Evolutionary conservation across 495 filamentous ascomycete genomes (phyloP).

Genomic region (Aspergillus bridgeri): DNA sequence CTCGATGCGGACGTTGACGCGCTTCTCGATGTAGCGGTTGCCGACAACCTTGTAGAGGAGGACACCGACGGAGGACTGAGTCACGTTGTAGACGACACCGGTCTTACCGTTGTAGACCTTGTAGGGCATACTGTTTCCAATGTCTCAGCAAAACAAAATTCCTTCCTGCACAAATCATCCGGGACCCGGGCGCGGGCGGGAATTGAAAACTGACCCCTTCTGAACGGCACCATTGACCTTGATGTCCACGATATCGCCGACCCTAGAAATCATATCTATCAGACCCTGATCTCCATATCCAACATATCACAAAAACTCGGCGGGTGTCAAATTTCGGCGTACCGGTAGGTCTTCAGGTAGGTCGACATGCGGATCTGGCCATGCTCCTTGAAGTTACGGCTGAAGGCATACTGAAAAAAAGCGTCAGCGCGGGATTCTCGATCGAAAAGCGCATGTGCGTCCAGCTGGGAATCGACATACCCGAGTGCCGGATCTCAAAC

Average conservation of each 20-base stretch:
- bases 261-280: constrained; percentile 53
- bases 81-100: constrained; percentile 96
- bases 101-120: constrained; percentile 99
- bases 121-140: constrained; percentile 79
- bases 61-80: constrained; percentile 90
- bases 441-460: constrained; percentile 9
- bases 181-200: constrained; percentile 14
- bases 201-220: constrained; percentile 76
- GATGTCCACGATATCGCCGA: constrained; percentile 96
- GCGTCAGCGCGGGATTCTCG: constrained; percentile 29
- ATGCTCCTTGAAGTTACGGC: constrained; percentile 86
- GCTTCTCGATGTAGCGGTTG: constrained; percentile 99
- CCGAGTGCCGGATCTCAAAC: constrained; percentile 92
- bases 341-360: constrained; percentile 90
- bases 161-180: constrained; percentile 13
- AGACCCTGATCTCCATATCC: constrained; percentile 22
- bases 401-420: constrained; percentile 75
- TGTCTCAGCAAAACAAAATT: constrained; percentile 25
- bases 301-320: constrained; percentile 8
- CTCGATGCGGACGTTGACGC: constrained; percentile 97
- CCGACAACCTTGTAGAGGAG: constrained; percentile 98
- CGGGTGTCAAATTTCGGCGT: constrained; percentile 25
- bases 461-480: constrained; percentile 43
- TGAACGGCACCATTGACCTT: constrained; percentile 96
- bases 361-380: constrained; percentile 86